These are phyloP conservation scores for Phytophthora lateralis DNA, from an alignment of 352 stramenopile genomes.

Conservation along the genomic window DNA sequence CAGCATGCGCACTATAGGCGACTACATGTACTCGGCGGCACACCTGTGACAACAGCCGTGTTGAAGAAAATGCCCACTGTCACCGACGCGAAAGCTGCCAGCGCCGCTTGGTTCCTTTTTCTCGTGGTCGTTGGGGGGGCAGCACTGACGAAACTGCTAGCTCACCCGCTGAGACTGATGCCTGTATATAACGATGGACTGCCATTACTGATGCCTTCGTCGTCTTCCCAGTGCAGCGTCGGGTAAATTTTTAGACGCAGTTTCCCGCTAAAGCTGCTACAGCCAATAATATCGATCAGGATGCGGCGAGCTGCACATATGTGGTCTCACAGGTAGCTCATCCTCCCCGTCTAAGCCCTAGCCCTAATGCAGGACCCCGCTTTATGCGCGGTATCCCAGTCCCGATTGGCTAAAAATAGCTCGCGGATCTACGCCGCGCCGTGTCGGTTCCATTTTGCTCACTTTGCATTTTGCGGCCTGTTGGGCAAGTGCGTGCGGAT, in stretches of 20 bases:
- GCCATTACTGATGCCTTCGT: not conserved
- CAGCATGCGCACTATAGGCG: not conserved
- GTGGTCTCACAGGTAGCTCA: constrained; percentile 5
- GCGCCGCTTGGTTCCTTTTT: constrained; percentile 8
- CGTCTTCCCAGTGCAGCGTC: no score
- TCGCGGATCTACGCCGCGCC: not conserved
- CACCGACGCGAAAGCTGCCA: not conserved
- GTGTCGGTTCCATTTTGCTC: constrained; percentile 25
- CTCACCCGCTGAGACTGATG: not conserved
- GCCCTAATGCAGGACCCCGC: not conserved
- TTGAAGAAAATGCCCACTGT: not conserved
- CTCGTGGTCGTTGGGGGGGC: constrained; percentile 8
- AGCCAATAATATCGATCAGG: not conserved
- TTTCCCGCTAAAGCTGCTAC: not conserved
- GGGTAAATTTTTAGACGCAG: no score
- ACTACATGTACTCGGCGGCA: not conserved
- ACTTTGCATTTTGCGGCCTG: constrained; percentile 33
- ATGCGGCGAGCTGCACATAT: not conserved
- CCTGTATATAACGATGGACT: not conserved
- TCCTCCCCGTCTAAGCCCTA: constrained; percentile 11
- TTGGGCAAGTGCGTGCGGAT: constrained; percentile 6
- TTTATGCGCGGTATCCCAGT: constrained; percentile 17
- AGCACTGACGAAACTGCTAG: constrained; percentile 1
- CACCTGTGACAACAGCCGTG: not conserved
- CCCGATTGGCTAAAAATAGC: constrained; percentile 37